Evolutionary conservation across 495 filamentous ascomycete genomes (phyloP), one percentile per base, ranked within the genome.

Genomic region (Penicillium fimorum): DNA sequence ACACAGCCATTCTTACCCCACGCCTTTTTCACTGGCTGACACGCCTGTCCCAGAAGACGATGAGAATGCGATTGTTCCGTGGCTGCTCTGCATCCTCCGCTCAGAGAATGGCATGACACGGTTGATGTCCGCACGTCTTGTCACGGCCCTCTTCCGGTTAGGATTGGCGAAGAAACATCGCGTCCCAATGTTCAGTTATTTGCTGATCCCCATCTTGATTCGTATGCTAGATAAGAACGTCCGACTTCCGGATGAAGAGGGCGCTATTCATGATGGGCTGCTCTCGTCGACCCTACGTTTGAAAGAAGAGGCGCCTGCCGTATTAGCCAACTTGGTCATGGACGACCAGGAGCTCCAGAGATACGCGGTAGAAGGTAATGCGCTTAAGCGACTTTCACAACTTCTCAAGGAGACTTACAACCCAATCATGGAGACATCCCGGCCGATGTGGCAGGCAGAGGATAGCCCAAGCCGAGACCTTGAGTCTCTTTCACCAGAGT

Each of bases 21-120:
- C 70, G 20, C 62, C 70, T 22, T 65, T 73, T 38, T 69, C 74
- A 27, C 65, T 69, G 8, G 60, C 69, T 20, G 72, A 78, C 13
- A 62, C 66, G 8, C 58, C 70, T 2, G 67, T 78, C 8, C 53
- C 72, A 1, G 84, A 87, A 42, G 85, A 91, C 8, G 81, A 85
- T 15, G 93, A 96, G 60, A 95, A 84, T 55, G 82, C 87, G 18
- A 70, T 97, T 11, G 81, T 96, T 40, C 84, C 87, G 11, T 97
- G 91, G 89, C 83, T 98, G 12, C 81, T 97, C 27, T 77, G 83
- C 51, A 67, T 90, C 13, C 79, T 87, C 25, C 80, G 90, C 59
- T 81, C 82, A 12, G 80, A 83, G 47, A 72, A 71, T 43, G 86
- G 84, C 8, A 75, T 86, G 61, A 80, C 83, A 30, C 82, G 90